Evolutionary conservation across 108 stramenopile genomes (phyloP).

Genomic region (Nitzschia inconspicua): DNA sequence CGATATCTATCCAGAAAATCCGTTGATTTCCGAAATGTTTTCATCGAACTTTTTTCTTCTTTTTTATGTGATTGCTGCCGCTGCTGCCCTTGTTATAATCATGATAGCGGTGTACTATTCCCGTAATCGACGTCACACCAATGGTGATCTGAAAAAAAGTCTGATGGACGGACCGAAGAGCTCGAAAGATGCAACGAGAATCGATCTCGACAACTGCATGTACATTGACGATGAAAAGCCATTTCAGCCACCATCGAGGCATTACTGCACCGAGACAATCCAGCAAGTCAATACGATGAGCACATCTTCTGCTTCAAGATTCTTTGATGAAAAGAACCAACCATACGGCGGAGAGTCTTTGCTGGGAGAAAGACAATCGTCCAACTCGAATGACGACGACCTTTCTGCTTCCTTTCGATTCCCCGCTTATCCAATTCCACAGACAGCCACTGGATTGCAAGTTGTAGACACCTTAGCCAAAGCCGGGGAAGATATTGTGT

Average conservation of each 20-base stretch:
- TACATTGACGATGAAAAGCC: constrained; percentile 4
- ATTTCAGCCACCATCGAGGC: constrained; percentile 7
- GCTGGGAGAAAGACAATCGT: no score
- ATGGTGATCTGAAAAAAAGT: constrained; percentile 1
- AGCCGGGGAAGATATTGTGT: no score
- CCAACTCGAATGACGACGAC: no score
- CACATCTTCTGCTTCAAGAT: constrained; percentile 6
- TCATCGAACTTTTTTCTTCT: not conserved
- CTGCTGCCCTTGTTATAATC: not conserved
- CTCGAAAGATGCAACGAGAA: no score
- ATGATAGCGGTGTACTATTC: not conserved
- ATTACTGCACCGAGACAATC: constrained; percentile 4
- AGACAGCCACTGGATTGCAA: no score
- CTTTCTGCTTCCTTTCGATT: no score
- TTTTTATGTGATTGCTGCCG: constrained; percentile 5
- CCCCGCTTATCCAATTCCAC: no score
- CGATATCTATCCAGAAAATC: not conserved
- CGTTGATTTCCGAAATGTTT: not conserved
- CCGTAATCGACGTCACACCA: not conserved
- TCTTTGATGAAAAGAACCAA: constrained; percentile 4
- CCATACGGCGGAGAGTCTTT: no score
- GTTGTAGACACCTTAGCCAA: no score
- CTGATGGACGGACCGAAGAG: not conserved
- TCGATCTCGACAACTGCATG: not conserved
- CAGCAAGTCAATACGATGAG: constrained; percentile 6